Evolutionary conservation across 768 basidiomycete species (phyloP), one percentile per base, ranked within the genome.

Genomic region (Tricholoma saponaceum): DNA sequence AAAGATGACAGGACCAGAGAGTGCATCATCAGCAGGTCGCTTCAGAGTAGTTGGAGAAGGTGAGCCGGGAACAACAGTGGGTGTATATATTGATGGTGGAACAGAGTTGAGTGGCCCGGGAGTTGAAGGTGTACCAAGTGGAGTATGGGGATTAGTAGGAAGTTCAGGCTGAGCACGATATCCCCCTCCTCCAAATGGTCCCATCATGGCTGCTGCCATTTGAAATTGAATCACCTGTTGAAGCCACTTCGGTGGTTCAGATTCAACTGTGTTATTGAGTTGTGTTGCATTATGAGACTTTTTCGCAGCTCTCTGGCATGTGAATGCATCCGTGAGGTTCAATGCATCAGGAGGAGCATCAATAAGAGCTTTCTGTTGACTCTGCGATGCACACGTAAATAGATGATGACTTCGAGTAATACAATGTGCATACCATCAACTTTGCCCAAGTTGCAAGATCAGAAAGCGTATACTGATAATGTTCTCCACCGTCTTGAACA

Each of bases 241-340:
- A 5, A 35, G 5, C 35, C 35, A 35, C 35, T 35, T 35, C 14
- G 12, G 35, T 16, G 14, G 35, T 35, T 35, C 35, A 35, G 35
- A 35, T 3, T 35, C 35, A 35, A 13, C 35, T 7, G 35, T 35
- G 35, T 5, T 35, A 35, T 5, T 7, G 35, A 35, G 35, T 13
- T 35, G 35, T 10, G 35, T 35, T 7, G 35, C 35, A 35, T 35
- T 5, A 35, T 35, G 35, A 35, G 58, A 16, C 44, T 59, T 50
- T 55, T 54, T 37, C 32, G 28, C 33, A 28, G 44, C n/a, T 22
- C 12, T n/a, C 47, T 52, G 26, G 20, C 23, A 16, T 13, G 35
- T 37, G 37, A 44, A 25, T 35, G 35, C 35, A 35, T 35, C 35
- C 23, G 14, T 26, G 25, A 59, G 58, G n/a, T 59, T 59, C n/a